Base-by-base conservation (phyloP, 495 filamentous ascomycete species). In the Xylaria nigripes region DNA sequence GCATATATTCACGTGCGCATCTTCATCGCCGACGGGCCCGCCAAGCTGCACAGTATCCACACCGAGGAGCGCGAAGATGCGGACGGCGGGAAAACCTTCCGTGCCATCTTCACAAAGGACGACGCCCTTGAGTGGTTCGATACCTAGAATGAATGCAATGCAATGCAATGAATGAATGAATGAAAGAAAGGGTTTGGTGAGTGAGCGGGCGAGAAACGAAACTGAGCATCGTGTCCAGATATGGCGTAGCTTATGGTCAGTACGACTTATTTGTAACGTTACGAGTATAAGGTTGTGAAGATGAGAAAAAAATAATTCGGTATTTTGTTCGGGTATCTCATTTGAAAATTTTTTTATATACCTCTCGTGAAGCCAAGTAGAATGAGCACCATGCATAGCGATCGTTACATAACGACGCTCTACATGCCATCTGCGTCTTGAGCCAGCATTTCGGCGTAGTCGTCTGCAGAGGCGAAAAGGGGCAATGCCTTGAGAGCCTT, bases 381-480 rank as follows among this genome's bases (percentile, higher is more conserved):
- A 48, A 40, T 18, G 22, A 42, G 52, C 23, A 27, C 25, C 29
- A 29, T 18, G n/a, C 53, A 48, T 27, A 56, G 12, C 34, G 10
- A 55, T 15, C 8, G n/a, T 15, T 23, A n/a, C 13, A 27, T 30
- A 30, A n/a, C 18, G 2, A 8, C 34, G 15, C 59, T 55, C 21
- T 66, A 61, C 58, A 70, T 50, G 32, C 78, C 82, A 34, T 85
- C 84, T 43, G 86, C 86, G 55, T 90, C 89, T 48, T 75, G 81
- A 12, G 76, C 87, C 61, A 98, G 65, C 75, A 96, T 78, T 57
- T 85, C 85, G 22, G 90, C 92, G 70, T 97, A 97, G 62, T 98
- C 94, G 19, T 97, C 93, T 18, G 77, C 84, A 27, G 86, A 90
- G 19, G 94, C 93, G 73, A 97, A 98, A 0, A 82, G 94, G 3